Evolutionary conservation across 2,329 filamentous ascomycete species (phyloP).

Genomic region (Domatiomyces catenatus): DNA sequence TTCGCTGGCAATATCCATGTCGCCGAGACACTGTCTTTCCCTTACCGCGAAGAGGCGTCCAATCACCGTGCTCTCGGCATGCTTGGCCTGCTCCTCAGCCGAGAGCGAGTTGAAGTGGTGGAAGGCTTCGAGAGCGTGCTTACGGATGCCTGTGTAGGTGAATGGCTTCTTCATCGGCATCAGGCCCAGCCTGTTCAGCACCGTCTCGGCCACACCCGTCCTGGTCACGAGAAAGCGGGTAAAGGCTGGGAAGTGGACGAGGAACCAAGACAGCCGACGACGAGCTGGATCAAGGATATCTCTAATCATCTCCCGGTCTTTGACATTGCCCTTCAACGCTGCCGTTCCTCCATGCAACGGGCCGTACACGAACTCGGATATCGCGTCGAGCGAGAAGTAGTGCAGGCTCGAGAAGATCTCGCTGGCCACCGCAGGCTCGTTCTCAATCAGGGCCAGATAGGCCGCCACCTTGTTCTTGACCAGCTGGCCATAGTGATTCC

Average conservation of each 20-base stretch:
- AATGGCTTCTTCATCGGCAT: conserved; percentile 37
- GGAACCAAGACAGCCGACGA: conserved; percentile 35
- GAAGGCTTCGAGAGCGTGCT: conserved; percentile 27
- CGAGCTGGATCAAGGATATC: conserved; percentile 36
- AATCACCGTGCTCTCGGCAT: conserved; percentile 13
- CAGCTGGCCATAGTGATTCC: conserved; percentile 19
- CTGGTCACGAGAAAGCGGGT: conserved; percentile 36
- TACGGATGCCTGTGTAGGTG: conserved; percentile 37
- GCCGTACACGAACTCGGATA: conserved; percentile 39
- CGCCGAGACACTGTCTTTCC: conserved; percentile 22
- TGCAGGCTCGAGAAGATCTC: conserved; percentile 38
- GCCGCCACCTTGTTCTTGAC: conserved; percentile 27
- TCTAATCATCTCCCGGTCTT: conserved; percentile 28
- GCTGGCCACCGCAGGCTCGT: conserved; percentile 20
- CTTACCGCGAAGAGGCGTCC: conserved; percentile 12
- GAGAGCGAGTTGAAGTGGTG: conserved; percentile 19
- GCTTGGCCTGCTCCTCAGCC: conserved; percentile 15
- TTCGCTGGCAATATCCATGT: conserved; percentile 38
- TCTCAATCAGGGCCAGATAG: conserved; percentile 29
- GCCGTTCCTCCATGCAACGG: conserved; percentile 27
- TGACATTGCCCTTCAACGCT: conserved; percentile 25
- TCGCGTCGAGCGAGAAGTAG: conserved; percentile 39
- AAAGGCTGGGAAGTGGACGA: conserved; percentile 30
- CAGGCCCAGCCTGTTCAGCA: conserved; percentile 23
- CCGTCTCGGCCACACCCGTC: conserved; percentile 23